phyloP scores from a whole-genome alignment of 2,329 filamentous ascomycete species.

The Talaromyces sp. region DNA sequence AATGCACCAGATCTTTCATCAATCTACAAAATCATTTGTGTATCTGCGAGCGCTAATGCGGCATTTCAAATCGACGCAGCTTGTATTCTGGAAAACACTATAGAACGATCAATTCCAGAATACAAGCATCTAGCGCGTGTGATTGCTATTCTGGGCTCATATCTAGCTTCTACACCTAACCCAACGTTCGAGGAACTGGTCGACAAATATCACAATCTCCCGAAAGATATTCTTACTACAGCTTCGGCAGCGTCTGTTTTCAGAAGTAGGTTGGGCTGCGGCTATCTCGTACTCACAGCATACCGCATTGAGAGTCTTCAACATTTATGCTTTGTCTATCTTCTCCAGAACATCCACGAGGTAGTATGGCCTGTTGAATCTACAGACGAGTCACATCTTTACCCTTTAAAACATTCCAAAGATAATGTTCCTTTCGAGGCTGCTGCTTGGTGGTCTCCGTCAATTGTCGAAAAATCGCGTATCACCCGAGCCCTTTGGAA shows the following conservation, averaged over 20 bases:
- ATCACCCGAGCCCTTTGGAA: conserved; percentile 14
- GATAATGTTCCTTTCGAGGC: conserved; percentile 3
- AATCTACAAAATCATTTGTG: conserved; percentile 4
- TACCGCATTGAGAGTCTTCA: conserved; percentile 14
- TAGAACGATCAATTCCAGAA: conserved; percentile 15
- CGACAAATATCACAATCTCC: conserved; percentile 1
- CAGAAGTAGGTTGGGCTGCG: neutral
- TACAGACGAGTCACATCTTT: neutral
- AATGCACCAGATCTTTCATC: neutral
- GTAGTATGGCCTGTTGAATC: neutral
- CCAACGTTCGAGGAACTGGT: conserved; percentile 1
- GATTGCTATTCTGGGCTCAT: conserved; percentile 13
- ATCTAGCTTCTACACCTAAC: neutral
- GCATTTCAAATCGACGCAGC: conserved; percentile 1
- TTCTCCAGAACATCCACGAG: conserved; percentile 15
- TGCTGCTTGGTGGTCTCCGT: conserved; percentile 15
- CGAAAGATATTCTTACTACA: conserved; percentile 4
- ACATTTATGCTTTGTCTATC: conserved; percentile 14
- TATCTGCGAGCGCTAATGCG: conserved; percentile 2
- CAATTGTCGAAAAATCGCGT: conserved; percentile 13
- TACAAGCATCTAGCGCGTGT: conserved; percentile 16
- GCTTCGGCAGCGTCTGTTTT: conserved; percentile 9
- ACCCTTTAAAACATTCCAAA: neutral
- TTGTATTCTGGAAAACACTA: conserved; percentile 8
- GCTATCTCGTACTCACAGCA: conserved; percentile 16